phyloP scores from a whole-genome alignment of 305 asterid species.

The Fraxinus platypoda region DNA sequence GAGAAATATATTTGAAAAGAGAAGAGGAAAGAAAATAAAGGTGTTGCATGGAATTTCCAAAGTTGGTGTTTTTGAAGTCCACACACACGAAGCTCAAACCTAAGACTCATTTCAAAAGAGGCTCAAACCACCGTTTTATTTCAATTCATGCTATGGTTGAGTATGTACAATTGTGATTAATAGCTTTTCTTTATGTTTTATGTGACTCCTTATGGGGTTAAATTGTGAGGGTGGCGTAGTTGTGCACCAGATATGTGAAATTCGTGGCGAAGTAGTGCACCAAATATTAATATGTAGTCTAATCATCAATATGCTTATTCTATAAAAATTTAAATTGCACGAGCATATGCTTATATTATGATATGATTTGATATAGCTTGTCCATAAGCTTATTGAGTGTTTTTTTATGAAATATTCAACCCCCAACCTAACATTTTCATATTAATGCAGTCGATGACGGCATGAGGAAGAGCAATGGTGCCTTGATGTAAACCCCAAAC shows the following conservation, averaged over 20 bases:
- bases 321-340: not conserved
- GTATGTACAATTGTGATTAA: not conserved
- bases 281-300: not conserved
- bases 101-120: not conserved
- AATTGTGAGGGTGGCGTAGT: not conserved
- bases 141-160: not conserved
- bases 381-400: not conserved
- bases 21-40: no score
- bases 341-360: not conserved
- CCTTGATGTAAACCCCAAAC: not conserved
- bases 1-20: no score
- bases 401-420: not conserved
- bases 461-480: not conserved
- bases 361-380: not conserved
- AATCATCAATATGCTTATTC: not conserved
- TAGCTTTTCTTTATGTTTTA: not conserved
- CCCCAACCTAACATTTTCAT: not conserved
- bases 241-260: not conserved
- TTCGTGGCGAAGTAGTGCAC: not conserved
- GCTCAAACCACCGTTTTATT: not conserved
- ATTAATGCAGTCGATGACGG: not conserved
- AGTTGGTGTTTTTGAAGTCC: not conserved
- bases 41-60: not conserved
- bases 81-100: not conserved
- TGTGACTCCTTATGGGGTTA: not conserved